A percentile compares a stretch with the other conserved stretches of the same genome.
These are phyloP conservation scores for Cyclotella kingstonii DNA, from an alignment of 108 stramenopile species.

Conservation along the genomic window DNA sequence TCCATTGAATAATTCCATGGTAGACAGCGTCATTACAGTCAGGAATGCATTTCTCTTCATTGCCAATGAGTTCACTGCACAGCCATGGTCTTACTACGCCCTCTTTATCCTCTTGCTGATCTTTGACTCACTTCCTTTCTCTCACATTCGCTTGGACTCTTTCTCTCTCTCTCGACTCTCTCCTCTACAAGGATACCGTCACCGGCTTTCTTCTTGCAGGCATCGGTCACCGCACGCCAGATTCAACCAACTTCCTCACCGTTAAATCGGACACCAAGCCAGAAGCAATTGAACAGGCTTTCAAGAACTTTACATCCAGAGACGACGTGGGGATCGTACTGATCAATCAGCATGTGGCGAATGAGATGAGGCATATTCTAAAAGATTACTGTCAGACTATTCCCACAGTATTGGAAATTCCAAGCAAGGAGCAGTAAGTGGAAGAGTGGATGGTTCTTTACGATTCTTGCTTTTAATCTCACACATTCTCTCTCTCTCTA, in stretches of 20 bases:
- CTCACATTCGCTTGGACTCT: not conserved
- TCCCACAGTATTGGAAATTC: slow-evolving; percentile 98
- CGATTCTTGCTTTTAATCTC: not conserved
- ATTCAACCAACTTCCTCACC: slow-evolving; percentile 93
- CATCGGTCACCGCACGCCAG: slow-evolving; percentile 94
- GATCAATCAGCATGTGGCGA: slow-evolving; percentile 97
- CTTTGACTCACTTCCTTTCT: not conserved
- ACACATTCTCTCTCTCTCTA: not conserved
- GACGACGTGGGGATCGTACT: slow-evolving; percentile 96
- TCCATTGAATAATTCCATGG: no score
- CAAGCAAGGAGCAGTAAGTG: slow-evolving; percentile 84
- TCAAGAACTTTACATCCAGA: slow-evolving; percentile 75
- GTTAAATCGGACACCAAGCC: slow-evolving; percentile 88
- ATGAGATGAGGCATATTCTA: slow-evolving; percentile 94
- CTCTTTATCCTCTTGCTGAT: not conserved
- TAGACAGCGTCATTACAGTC: no score
- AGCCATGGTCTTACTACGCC: not conserved
- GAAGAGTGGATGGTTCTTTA: not conserved
- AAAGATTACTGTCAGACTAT: slow-evolving; percentile 94
- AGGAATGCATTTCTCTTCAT: no score
- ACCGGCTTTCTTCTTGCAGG: slow-evolving; percentile 98
- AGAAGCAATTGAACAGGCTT: slow-evolving; percentile 73
- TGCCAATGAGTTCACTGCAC: not conserved
- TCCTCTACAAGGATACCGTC: slow-evolving; percentile 86
- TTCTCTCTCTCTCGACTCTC: not conserved